Percentiles rank a stretch among this genome's conserved stretches.
Evolutionary conservation across 1,139 yeast genomes (phyloP).

Genomic region (Kodamaea arcana): DNA sequence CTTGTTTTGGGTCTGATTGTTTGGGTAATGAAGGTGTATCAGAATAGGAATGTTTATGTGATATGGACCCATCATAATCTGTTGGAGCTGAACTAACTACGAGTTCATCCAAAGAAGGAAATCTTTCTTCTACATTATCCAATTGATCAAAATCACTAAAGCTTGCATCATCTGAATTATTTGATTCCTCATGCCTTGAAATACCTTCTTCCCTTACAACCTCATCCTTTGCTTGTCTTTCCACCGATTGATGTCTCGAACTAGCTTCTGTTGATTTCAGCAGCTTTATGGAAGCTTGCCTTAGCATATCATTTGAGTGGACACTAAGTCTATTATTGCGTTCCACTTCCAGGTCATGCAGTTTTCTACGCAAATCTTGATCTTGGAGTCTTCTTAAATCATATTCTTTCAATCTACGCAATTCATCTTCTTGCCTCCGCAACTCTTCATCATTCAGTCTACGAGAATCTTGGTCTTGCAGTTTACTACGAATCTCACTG

Average conservation of each 20-base stretch:
- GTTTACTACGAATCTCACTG: too few species aligned
- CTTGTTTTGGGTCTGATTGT: too few species aligned
- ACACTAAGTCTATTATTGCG: too few species aligned
- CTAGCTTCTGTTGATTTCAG: neutral
- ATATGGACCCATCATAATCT: neutral
- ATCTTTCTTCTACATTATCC: constrained; percentile 42
- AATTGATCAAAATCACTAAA: constrained; percentile 22
- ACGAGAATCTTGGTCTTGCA: neutral
- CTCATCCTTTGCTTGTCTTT: neutral
- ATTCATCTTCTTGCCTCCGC: neutral
- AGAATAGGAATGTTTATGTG: neutral
- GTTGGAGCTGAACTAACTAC: constrained; percentile 11
- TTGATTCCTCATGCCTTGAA: constrained; percentile 2
- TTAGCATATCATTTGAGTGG: too few species aligned
- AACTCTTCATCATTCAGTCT: neutral
- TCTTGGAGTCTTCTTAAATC: neutral
- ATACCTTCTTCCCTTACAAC: neutral
- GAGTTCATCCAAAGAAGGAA: constrained; percentile 40
- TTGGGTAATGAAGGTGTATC: neutral
- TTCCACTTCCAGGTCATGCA: constrained; percentile 4
- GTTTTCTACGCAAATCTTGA: neutral
- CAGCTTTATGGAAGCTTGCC: constrained; percentile 5
- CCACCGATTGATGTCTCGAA: neutral
- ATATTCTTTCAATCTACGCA: neutral
- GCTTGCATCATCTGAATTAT: neutral